These are phyloP conservation scores for Septoria linicola DNA, from an alignment of 2,329 filamentous ascomycete genomes.

Conservation along the genomic window DNA sequence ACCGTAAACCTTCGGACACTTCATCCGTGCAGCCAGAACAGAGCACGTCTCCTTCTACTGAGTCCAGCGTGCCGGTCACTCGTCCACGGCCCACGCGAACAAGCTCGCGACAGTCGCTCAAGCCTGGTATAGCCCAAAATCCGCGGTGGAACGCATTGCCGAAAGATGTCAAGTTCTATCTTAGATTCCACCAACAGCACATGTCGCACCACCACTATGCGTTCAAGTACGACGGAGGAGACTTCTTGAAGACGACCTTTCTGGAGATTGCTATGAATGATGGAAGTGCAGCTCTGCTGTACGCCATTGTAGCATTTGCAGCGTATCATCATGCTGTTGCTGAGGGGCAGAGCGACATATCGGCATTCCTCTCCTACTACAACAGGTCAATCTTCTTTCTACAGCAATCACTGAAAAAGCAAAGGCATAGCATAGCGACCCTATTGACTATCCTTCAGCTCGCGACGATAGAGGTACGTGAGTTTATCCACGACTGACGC, in stretches of 20 bases:
- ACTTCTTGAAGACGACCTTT: conserved; percentile 72
- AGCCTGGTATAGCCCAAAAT: conserved; percentile 29
- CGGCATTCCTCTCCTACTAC: conserved; percentile 85
- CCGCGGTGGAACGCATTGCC: conserved; percentile 35
- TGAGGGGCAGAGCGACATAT: conserved; percentile 69
- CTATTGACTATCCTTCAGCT: conserved; percentile 86
- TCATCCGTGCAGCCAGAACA: conserved; percentile 42
- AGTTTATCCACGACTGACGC: not conserved
- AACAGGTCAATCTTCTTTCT: conserved; percentile 81
- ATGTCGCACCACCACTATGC: conserved; percentile 82
- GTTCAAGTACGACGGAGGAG: conserved; percentile 65
- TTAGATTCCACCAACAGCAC: conserved; percentile 74
- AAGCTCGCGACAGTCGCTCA: conserved; percentile 26
- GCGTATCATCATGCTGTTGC: conserved; percentile 79
- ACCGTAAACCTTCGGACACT: conserved; percentile 41
- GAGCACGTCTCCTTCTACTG: conserved; percentile 54
- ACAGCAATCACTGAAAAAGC: conserved; percentile 67
- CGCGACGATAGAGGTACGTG: conserved; percentile 81
- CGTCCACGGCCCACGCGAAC: conserved; percentile 25
- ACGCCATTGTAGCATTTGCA: conserved; percentile 83
- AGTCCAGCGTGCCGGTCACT: conserved; percentile 34
- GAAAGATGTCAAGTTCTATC: conserved; percentile 71
- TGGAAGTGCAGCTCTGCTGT: conserved; percentile 68
- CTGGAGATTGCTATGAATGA: conserved; percentile 71
- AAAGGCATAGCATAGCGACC: conserved; percentile 70